Conservation (phyloP, 73 alveolate genomes). For the Uronychia binucleata region DNA sequence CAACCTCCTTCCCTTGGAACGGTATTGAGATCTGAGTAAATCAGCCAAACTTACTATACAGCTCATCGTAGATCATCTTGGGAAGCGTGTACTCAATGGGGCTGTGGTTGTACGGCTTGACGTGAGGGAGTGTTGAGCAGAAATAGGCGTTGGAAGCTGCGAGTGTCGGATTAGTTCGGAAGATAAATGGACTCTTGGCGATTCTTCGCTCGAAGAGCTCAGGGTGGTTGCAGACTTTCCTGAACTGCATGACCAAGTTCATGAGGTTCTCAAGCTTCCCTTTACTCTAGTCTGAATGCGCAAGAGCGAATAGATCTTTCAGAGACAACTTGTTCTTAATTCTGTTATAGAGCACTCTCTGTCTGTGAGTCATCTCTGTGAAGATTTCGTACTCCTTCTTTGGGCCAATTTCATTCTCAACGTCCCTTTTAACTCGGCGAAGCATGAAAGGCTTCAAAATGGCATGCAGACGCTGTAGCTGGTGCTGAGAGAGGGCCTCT, state of each 20-base stretch:
- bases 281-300: constrained; percentile 36
- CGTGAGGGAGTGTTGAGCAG: constrained; percentile 25
- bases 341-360: constrained; percentile 87
- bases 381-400: constrained; percentile 88
- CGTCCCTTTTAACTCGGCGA: constrained; percentile 96
- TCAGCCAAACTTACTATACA: constrained; percentile 10
- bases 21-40: background rate
- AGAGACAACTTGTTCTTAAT: constrained; percentile 90
- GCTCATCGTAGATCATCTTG: constrained; percentile 85
- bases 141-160: constrained; percentile 9
- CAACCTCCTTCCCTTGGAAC: background rate
- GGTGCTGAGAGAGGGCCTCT: constrained; percentile 73
- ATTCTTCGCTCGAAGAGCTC: constrained; percentile 96
- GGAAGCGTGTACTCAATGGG: constrained; percentile 86
- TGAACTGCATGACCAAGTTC: constrained; percentile 96
- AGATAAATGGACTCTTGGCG: constrained; percentile 89
- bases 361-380: constrained; percentile 96
- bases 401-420: constrained; percentile 96
- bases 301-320: constrained; percentile 81
- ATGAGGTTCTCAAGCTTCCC: constrained; percentile 93
- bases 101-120: constrained; percentile 44
- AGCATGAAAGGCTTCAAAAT: constrained; percentile 98
- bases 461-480: constrained; percentile 94
- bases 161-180: constrained; percentile 25
- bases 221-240: constrained; percentile 98